Percentiles rank a stretch among this genome's conserved stretches.
These are phyloP conservation scores for Prunus yedoensis DNA, from an alignment of 331 rosid species.

Conservation along the genomic window DNA sequence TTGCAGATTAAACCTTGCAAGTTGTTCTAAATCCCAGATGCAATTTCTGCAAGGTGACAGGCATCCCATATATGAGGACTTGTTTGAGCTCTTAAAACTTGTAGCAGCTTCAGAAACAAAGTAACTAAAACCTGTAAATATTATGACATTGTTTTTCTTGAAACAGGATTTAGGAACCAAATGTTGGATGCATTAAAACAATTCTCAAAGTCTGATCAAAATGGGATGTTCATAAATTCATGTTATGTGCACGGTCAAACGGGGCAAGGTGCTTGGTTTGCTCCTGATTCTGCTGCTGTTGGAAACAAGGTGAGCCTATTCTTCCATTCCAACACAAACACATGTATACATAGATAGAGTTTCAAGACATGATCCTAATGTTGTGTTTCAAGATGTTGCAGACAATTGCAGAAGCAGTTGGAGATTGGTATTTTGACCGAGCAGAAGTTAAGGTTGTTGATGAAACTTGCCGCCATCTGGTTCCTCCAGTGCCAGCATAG, in stretches of 20 bases:
- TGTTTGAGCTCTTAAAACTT: background rate
- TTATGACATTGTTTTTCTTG: background rate
- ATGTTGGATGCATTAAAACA: conserved; percentile 56
- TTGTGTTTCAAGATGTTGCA: conserved; percentile 34
- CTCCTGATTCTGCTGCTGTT: conserved; percentile 63
- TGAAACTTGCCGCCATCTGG: conserved; percentile 66
- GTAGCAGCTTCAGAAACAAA: background rate
- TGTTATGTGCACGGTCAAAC: conserved; percentile 89
- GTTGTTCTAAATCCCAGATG: conserved; percentile 63
- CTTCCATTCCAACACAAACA: background rate
- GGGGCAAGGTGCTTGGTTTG: conserved; percentile 82
- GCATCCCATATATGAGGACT: background rate
- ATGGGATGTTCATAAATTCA: conserved; percentile 79
- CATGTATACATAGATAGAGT: background rate
- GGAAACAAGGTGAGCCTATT: conserved; percentile 57
- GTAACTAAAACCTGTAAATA: background rate
- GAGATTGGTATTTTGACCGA: conserved; percentile 90
- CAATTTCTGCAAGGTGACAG: conserved; percentile 68
- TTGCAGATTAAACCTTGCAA: conserved; percentile 69
- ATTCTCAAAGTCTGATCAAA: conserved; percentile 50
- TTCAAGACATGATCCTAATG: background rate
- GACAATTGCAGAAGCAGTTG: conserved; percentile 84
- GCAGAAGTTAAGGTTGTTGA: conserved; percentile 66
- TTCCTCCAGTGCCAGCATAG: conserved; percentile 36
- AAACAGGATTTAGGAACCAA: conserved; percentile 73